Percentiles rank a stretch among this genome's conserved stretches.
These are phyloP conservation scores for Backusella sp. DNA, from an alignment of 192 early-diverging fungal species.

Conservation along the genomic window DNA sequence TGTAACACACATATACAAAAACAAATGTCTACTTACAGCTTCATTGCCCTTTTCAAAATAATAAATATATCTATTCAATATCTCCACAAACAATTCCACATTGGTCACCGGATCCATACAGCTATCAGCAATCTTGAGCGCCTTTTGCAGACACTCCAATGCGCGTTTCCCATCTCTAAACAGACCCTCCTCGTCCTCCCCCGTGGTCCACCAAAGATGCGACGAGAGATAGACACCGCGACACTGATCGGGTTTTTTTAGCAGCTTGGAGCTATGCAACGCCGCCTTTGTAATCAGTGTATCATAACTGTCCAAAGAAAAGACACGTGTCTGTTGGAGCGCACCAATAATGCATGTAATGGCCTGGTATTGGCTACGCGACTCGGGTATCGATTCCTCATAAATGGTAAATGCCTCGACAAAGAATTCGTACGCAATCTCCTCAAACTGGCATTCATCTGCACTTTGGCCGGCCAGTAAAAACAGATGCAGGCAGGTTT, in stretches of 20 bases:
- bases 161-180: slow-evolving; percentile 90
- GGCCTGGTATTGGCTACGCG: slow-evolving; percentile 86
- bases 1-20: too few species aligned
- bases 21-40: slow-evolving; percentile 52
- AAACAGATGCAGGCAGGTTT: slow-evolving; percentile 73
- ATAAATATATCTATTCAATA: slow-evolving; percentile 92
- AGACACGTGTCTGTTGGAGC: slow-evolving; percentile 77
- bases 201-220: slow-evolving; percentile 90
- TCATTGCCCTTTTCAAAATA: slow-evolving; percentile 94
- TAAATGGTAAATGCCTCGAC: slow-evolving; percentile 97
- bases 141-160: slow-evolving; percentile 90
- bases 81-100: slow-evolving; percentile 94
- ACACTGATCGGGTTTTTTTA: slow-evolving; percentile 95
- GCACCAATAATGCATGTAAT: slow-evolving; percentile 87
- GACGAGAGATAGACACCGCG: slow-evolving; percentile 78
- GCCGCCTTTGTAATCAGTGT: slow-evolving; percentile 92
- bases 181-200: slow-evolving; percentile 42
- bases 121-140: slow-evolving; percentile 91
- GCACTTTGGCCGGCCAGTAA: slow-evolving; percentile 85
- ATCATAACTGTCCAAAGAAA: slow-evolving; percentile 91
- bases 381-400: slow-evolving; percentile 94
- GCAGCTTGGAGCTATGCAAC: slow-evolving; percentile 83
- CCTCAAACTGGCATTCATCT: slow-evolving; percentile 85
- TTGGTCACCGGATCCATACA: slow-evolving; percentile 89
- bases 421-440: slow-evolving; percentile 95